Percentiles rank a stretch among this genome's conserved stretches.
These are phyloP conservation scores for Leccinellum rugosiceps DNA, from an alignment of 768 basidiomycete species.

Conservation along the genomic window DNA sequence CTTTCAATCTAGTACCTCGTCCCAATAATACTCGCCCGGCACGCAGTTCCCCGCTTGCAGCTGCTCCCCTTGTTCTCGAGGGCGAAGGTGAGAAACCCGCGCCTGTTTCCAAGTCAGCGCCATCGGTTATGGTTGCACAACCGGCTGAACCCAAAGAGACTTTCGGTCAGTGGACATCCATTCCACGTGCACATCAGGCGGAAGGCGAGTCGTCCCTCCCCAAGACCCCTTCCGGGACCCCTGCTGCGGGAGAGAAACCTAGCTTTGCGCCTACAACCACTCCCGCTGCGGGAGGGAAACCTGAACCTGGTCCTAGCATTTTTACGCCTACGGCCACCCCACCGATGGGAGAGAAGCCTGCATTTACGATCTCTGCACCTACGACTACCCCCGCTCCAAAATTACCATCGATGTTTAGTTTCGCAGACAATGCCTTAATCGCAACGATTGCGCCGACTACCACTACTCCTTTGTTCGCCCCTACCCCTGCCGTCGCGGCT, in stretches of 20 bases:
- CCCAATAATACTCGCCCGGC: conserved; percentile 48
- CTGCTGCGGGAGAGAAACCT: not conserved
- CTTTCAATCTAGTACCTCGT: conserved; percentile 47
- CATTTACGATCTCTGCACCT: not conserved
- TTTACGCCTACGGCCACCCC: not conserved
- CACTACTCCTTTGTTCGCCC: conserved; percentile 10
- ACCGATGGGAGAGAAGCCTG: not conserved
- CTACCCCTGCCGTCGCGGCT: not conserved
- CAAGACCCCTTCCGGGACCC: conserved; percentile 41
- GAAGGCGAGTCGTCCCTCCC: conserved; percentile 35
- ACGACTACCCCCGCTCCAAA: not conserved
- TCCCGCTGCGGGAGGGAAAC: not conserved
- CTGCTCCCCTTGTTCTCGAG: conserved; percentile 47
- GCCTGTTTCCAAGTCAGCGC: conserved; percentile 17
- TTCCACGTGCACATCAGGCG: conserved; percentile 11
- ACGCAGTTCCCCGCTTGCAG: conserved; percentile 77
- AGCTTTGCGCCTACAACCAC: not conserved
- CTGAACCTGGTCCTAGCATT: not conserved
- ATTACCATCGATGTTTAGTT: not conserved
- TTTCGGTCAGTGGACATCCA: conserved; percentile 32
- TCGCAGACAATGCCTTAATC: not conserved
- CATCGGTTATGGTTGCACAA: conserved; percentile 25
- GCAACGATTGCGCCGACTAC: conserved; percentile 5
- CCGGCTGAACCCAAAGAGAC: conserved; percentile 40
- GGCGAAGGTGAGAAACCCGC: conserved; percentile 22